Percentiles rank a stretch among this genome's conserved stretches.
These are phyloP conservation scores for Tuctoria greenei DNA, from an alignment of 176 grass and related monocot genomes.

Conservation along the genomic window DNA sequence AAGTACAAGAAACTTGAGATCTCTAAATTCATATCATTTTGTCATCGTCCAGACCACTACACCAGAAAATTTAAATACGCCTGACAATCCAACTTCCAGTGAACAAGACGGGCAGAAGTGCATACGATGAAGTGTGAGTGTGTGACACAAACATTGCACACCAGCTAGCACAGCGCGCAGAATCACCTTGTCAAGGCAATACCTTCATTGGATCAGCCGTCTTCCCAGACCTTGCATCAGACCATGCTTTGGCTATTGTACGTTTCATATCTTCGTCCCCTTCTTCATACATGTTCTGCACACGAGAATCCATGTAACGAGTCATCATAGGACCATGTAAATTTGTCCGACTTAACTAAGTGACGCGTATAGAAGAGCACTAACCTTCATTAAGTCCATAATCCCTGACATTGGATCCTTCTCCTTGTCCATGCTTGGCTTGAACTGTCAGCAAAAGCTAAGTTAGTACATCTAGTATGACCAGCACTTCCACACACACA, in stretches of 20 bases:
- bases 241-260: conserved; percentile 75
- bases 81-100: not conserved
- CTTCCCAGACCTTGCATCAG: conserved; percentile 77
- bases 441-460: conserved; percentile 50
- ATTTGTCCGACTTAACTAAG: not conserved
- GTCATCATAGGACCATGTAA: not conserved
- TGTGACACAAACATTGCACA: not conserved
- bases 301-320: not conserved
- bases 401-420: conserved; percentile 94
- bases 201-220: conserved; percentile 49
- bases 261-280: conserved; percentile 86
- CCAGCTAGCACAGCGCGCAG: not conserved
- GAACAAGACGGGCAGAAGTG: not conserved
- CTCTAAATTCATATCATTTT: not conserved
- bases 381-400: conserved; percentile 97
- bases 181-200: conserved; percentile 27
- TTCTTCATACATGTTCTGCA: conserved; percentile 78
- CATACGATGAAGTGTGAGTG: too few species aligned
- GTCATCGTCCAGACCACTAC: not conserved
- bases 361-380: not conserved
- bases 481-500: not conserved
- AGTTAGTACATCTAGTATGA: conserved; percentile 3
- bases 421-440: conserved; percentile 69
- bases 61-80: not conserved
- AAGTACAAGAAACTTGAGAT: not conserved